phyloP scores from a whole-genome alignment of 2,329 filamentous ascomycete species.

The Fusarium sp. region DNA sequence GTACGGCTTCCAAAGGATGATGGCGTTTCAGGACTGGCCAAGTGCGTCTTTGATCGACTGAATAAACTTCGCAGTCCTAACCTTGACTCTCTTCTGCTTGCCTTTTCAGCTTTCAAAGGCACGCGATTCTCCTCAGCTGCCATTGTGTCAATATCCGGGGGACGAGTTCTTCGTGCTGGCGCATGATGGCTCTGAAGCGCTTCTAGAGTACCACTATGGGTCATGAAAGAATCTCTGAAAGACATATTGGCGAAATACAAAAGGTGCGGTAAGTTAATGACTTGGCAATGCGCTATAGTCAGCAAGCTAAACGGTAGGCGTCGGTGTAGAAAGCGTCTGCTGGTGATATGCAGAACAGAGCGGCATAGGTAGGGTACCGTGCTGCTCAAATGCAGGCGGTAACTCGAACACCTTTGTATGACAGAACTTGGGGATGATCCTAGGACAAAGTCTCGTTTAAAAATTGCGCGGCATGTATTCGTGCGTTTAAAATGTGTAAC shows the following conservation, averaged over 20 bases:
- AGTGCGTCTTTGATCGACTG: slow-evolving; percentile 56
- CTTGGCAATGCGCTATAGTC: slow-evolving; percentile 14
- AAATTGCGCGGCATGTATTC: slow-evolving; percentile 26
- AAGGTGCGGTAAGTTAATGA: background rate
- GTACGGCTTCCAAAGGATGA: slow-evolving; percentile 57
- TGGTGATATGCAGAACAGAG: slow-evolving; percentile 20
- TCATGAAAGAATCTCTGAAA: slow-evolving; percentile 45
- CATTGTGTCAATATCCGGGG: slow-evolving; percentile 43
- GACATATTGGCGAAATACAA: slow-evolving; percentile 26
- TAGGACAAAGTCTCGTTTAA: slow-evolving; percentile 26
- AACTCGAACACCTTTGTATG: slow-evolving; percentile 18
- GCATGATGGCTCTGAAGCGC: slow-evolving; percentile 41
- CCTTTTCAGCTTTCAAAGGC: slow-evolving; percentile 58
- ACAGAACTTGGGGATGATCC: slow-evolving; percentile 7
- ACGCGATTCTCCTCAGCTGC: slow-evolving; percentile 51
- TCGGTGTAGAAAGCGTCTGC: slow-evolving; percentile 24
- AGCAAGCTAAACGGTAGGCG: slow-evolving; percentile 17
- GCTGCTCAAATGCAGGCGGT: slow-evolving; percentile 17
- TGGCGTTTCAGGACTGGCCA: slow-evolving; percentile 47
- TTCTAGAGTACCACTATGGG: slow-evolving; percentile 41
- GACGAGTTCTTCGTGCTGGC: slow-evolving; percentile 40
- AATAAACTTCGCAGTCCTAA: slow-evolving; percentile 65
- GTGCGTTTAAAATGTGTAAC: slow-evolving; percentile 29
- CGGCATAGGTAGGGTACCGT: slow-evolving; percentile 30
- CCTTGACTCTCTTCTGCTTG: slow-evolving; percentile 62